A percentile compares a stretch with the other conserved stretches of the same genome.
These are phyloP conservation scores for Coniochaeta pulveracea DNA, from an alignment of 2,329 filamentous ascomycete species.

Conservation along the genomic window DNA sequence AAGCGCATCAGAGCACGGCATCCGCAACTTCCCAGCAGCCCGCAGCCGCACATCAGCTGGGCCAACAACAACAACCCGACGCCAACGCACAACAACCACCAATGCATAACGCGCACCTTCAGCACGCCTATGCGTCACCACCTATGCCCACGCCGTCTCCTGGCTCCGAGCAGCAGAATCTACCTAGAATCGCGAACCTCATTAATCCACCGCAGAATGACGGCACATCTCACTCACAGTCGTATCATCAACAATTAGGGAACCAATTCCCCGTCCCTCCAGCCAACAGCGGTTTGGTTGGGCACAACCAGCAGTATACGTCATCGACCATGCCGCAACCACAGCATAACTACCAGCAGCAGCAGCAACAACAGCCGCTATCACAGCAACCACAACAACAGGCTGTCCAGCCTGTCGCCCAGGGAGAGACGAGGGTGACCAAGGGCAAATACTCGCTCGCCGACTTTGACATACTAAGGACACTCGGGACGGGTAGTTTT, in stretches of 20 bases:
- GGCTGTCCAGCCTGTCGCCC: constrained; percentile 17
- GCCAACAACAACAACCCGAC: neutral
- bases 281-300: constrained; percentile 15
- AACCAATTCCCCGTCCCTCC: constrained; percentile 12
- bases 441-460: constrained; percentile 94
- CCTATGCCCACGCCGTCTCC: constrained; percentile 23
- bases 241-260: constrained; percentile 15
- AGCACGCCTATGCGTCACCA: constrained; percentile 15
- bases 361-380: constrained; percentile 11
- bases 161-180: constrained; percentile 51
- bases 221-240: constrained; percentile 21
- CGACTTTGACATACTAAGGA: constrained; percentile 85
- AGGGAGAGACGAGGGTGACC: constrained; percentile 51
- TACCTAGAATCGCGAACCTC: constrained; percentile 73
- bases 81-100: constrained; percentile 10
- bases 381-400: constrained; percentile 5
- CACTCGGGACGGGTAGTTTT: constrained; percentile 92
- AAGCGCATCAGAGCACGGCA: constrained; percentile 12
- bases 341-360: constrained; percentile 6
- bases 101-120: constrained; percentile 21
- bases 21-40: constrained; percentile 11
- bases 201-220: constrained; percentile 54
- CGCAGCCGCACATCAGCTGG: constrained; percentile 13
- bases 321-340: constrained; percentile 4
- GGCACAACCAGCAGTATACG: constrained; percentile 9